Conservation (phyloP, 2,329 filamentous ascomycete species). For the Pleomassaria siparia region DNA sequence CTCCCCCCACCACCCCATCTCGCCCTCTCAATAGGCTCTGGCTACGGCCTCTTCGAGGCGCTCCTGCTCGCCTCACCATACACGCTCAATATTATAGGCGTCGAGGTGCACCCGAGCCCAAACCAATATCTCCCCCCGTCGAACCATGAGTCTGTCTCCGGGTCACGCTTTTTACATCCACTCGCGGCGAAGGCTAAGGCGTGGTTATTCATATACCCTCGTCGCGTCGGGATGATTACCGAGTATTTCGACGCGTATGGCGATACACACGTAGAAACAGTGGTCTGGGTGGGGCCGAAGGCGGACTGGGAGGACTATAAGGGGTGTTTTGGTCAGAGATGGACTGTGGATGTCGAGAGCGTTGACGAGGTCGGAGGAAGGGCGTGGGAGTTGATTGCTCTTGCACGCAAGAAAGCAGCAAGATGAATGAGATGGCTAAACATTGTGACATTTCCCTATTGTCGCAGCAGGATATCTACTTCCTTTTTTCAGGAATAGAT, state of each 20-base stretch:
- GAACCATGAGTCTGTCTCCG: constrained; percentile 47
- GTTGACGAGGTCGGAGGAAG: constrained; percentile 33
- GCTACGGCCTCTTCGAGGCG: constrained; percentile 54
- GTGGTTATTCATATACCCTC: constrained; percentile 59
- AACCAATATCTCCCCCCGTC: constrained; percentile 50
- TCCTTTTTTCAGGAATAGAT: too few relatives aligned
- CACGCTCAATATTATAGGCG: constrained; percentile 44
- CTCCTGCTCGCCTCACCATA: constrained; percentile 32
- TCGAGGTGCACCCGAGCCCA: constrained; percentile 51
- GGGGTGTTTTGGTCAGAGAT: constrained; percentile 21
- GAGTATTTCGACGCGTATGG: constrained; percentile 47
- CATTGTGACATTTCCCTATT: too few relatives aligned
- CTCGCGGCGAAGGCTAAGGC: constrained; percentile 45
- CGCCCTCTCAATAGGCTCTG: constrained; percentile 52
- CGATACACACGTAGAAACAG: constrained; percentile 28
- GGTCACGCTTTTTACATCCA: constrained; percentile 48
- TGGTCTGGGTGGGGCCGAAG: constrained; percentile 49
- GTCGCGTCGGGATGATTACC: constrained; percentile 48
- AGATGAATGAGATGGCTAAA: background rate
- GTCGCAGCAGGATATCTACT: too few relatives aligned
- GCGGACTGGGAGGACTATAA: constrained; percentile 46
- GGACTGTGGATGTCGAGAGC: constrained; percentile 19
- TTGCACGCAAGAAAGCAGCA: constrained; percentile 13
- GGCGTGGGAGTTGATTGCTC: constrained; percentile 36
- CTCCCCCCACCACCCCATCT: constrained; percentile 26